phyloP scores from a whole-genome alignment of 257 asterid species.

The Oldenlandia corymbosa region DNA sequence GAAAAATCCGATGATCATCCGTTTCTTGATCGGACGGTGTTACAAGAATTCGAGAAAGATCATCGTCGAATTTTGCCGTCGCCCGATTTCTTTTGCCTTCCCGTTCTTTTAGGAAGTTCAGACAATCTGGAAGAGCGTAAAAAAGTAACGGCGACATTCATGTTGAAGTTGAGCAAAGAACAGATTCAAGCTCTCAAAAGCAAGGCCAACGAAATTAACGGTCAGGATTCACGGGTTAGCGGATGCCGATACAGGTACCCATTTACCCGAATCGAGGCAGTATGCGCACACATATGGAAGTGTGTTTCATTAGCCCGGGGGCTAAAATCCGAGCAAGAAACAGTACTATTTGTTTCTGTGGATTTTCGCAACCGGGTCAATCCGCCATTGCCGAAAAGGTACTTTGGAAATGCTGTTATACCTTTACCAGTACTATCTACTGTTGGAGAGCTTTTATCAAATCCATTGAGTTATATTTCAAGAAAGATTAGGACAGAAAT shows the following conservation, averaged over 20 bases:
- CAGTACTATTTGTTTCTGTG: constrained; percentile 2
- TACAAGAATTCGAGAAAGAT: neutral
- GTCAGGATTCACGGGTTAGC: neutral
- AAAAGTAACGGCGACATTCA: constrained; percentile 10
- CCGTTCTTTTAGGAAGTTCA: constrained; percentile 9
- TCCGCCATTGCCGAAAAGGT: constrained; percentile 23
- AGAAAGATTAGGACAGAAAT: constrained; percentile 15
- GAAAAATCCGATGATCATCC: constrained; percentile 11
- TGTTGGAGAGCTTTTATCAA: constrained; percentile 10
- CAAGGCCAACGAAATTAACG: constrained; percentile 11
- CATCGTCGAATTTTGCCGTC: no score
- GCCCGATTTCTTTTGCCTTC: constrained; percentile 9
- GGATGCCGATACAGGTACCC: no score
- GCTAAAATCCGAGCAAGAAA: constrained; percentile 18
- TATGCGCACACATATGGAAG: constrained; percentile 29
- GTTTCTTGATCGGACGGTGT: constrained; percentile 7
- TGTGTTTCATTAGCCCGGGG: constrained; percentile 20
- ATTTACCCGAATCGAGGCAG: constrained; percentile 21
- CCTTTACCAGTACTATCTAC: constrained; percentile 6
- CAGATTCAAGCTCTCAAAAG: constrained; percentile 12
- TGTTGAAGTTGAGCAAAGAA: constrained; percentile 17
- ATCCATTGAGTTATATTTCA: constrained; percentile 15
- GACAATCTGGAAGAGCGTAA: constrained; percentile 16
- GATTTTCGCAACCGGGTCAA: constrained; percentile 10
- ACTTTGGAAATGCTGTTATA: constrained; percentile 24